phyloP scores from a whole-genome alignment of 2,329 filamentous ascomycete genomes.

The Nannizziopsis barbatae region DNA sequence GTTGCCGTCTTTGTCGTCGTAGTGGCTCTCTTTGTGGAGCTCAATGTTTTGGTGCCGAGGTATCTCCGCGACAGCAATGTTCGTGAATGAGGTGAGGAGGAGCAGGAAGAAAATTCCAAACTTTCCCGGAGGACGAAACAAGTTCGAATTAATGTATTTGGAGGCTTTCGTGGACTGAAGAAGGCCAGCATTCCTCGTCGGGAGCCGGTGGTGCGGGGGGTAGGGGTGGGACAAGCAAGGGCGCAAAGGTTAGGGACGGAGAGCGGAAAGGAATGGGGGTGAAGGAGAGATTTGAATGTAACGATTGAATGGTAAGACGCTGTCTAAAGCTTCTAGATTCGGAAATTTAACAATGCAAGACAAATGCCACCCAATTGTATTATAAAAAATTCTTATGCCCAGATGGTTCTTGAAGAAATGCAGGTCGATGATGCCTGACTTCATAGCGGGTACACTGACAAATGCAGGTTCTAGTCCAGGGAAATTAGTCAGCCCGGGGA shows the following conservation, averaged over 20 bases:
- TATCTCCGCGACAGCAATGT: not conserved
- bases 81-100: no score
- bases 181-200: slow-evolving; percentile 5
- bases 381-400: not conserved
- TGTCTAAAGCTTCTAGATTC: no score
- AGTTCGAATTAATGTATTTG: slow-evolving; percentile 6
- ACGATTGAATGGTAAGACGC: no score
- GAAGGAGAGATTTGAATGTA: no score
- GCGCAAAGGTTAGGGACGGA: slow-evolving; percentile 2
- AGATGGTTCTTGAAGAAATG: no score
- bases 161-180: slow-evolving; percentile 2
- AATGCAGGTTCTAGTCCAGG: slow-evolving; percentile 1
- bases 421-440: no score
- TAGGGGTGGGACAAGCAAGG: not conserved
- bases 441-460: not conserved
- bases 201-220: not conserved
- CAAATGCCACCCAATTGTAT: not conserved
- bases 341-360: not conserved
- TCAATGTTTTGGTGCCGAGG: not conserved
- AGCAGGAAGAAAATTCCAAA: no score
- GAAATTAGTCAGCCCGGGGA: not conserved
- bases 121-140: not conserved
- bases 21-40: not conserved
- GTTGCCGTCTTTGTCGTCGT: slow-evolving; percentile 2
- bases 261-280: not conserved